Evolutionary conservation across 176 grass and related monocot species (phyloP), one percentile per base, ranked within the genome.

Genomic region (Carex parvula): DNA sequence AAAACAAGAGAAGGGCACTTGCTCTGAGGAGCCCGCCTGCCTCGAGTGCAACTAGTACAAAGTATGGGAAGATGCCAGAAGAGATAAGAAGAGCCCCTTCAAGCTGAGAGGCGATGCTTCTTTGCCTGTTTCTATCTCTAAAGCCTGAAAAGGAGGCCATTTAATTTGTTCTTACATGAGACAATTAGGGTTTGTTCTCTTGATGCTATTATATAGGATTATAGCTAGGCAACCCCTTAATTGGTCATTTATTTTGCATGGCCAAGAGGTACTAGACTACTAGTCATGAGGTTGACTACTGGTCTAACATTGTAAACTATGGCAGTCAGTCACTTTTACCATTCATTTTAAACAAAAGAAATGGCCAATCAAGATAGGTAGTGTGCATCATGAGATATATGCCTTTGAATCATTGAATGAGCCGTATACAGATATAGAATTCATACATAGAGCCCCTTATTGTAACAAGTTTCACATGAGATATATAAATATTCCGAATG

Each of bases 31-130:
- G 88, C 1, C 90, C 84, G 21, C 90, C 79, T 14, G 90, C 93
- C 73, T 95, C 93, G 16, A 95, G 85, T 12, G 88, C 85, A 14
- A 92, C 80, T 39, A 92, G 84, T 85, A 92, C 22, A 83, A 95
- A 95, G 90, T 91, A 95, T 0, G 89, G 88, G 65, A 95, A 92
- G 72, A 91, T 80, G 55, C 54, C 39, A 7, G 56, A 68, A 16
- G 88, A 91, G 85, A 90, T 71, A 57, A 95, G 83, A 4, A 95
- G 87, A 10, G 85, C 79, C 10, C 89, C 90, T 60, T 95, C 88
- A 11, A 92, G 84, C 65, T 92, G 88, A 30, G 78, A 13, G 30
- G 82, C 86, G 8, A 88, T 76, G 81, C 84, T 87, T 56, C 5
- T 56, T n/a, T 84, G 76, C 9, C 10, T 68, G 14, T 70, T 86